phyloP scores from a whole-genome alignment of 306 rosid species.

The Rubus idaeus region DNA sequence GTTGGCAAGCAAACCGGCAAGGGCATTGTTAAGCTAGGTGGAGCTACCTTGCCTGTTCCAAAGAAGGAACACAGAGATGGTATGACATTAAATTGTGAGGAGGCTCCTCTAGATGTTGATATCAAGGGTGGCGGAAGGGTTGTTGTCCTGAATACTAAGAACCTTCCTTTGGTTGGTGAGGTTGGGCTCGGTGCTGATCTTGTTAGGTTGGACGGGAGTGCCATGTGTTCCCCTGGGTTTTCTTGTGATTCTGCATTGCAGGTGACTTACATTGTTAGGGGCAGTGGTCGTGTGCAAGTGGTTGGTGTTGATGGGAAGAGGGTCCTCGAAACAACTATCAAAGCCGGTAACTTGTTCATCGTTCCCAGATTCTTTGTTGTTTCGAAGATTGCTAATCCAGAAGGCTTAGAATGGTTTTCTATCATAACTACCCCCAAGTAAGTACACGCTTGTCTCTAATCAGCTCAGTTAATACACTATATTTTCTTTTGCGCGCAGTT shows the following conservation, averaged over 20 bases:
- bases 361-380: conserved; percentile 87
- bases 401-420: conserved; percentile 90
- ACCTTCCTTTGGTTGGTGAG: conserved; percentile 86
- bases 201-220: conserved; percentile 67
- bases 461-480: neutral
- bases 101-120: conserved; percentile 78
- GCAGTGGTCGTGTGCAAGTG: conserved; percentile 74
- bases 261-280: conserved; percentile 75
- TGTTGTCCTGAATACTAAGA: conserved; percentile 72
- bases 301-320: conserved; percentile 69
- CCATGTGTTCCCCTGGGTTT: conserved; percentile 87
- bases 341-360: conserved; percentile 71
- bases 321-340: conserved; percentile 68
- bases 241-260: conserved; percentile 77
- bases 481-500: neutral
- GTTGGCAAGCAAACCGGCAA: conserved; percentile 51
- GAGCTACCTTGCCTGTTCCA: conserved; percentile 48
- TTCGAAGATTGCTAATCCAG: conserved; percentile 74
- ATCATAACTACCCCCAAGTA: conserved; percentile 77
- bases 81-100: conserved; percentile 70
- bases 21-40: conserved; percentile 57
- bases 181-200: conserved; percentile 83
- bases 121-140: conserved; percentile 76
- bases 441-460: conserved; percentile 5
- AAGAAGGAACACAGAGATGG: conserved; percentile 59